Evolutionary conservation across 768 basidiomycete genomes (phyloP).

Genomic region (Leccinellum albellum): DNA sequence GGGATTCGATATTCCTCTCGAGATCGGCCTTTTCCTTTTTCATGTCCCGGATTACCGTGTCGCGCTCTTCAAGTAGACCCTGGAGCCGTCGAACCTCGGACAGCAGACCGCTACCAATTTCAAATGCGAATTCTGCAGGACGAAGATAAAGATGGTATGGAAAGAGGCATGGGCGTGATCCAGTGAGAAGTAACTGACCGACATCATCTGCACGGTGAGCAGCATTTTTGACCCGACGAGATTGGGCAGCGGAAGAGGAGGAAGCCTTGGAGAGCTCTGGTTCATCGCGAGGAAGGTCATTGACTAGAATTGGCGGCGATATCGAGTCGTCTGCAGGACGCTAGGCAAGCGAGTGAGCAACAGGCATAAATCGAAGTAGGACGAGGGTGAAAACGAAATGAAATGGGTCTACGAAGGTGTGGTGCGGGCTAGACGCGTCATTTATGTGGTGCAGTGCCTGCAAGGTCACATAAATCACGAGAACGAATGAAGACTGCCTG

Average conservation of each 20-base stretch:
- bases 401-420: neutral
- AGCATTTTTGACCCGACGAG: conserved; percentile 85
- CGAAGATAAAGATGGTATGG: conserved; percentile 17
- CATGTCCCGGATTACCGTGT: conserved; percentile 88
- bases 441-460: neutral
- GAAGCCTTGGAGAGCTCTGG: conserved; percentile 56
- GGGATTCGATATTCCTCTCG: conserved; percentile 70
- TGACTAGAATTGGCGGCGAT: conserved; percentile 42
- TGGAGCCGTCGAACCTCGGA: conserved; percentile 91
- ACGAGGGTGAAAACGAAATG: neutral
- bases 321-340: conserved; percentile 44
- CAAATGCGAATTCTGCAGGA: conserved; percentile 87
- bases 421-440: neutral
- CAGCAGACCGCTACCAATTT: conserved; percentile 90
- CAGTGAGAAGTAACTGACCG: conserved; percentile 47
- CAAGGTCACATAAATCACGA: no score
- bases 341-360: conserved; percentile 27
- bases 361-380: neutral
- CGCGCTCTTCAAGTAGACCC: conserved; percentile 83
- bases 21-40: conserved; percentile 90
- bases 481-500: conserved; percentile 8
- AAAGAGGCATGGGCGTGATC: neutral
- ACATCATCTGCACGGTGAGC: conserved; percentile 87
- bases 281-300: conserved; percentile 58
- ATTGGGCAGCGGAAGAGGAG: conserved; percentile 78